phyloP scores from a whole-genome alignment of 768 basidiomycete species.

The Boletus insuetus region DNA sequence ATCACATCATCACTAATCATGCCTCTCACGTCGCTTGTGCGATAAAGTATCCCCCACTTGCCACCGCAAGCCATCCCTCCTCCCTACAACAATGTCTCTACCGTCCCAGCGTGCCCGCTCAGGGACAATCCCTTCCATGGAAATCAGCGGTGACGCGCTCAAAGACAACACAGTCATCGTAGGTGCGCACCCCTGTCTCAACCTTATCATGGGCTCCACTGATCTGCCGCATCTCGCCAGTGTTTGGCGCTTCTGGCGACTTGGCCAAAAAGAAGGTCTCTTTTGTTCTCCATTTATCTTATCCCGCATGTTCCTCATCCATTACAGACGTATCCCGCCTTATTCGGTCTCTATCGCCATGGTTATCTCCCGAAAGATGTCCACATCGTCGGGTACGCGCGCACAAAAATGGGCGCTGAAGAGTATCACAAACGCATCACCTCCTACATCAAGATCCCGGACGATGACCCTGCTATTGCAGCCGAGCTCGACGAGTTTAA shows the following conservation, averaged over 20 bases:
- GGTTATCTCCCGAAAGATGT: conserved; percentile 78
- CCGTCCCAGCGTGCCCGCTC: conserved; percentile 56
- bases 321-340: conserved; percentile 86
- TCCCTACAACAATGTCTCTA: conserved; percentile 21
- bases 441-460: conserved; percentile 79
- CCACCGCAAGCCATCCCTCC: background rate
- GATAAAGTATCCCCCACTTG: conserved; percentile 15
- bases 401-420: conserved; percentile 86
- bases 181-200: conserved; percentile 47
- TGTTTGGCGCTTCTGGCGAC: conserved; percentile 95
- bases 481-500: conserved; percentile 82
- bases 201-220: conserved; percentile 10
- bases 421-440: conserved; percentile 86
- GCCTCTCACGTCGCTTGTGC: conserved; percentile 21
- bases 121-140: conserved; percentile 91
- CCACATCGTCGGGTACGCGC: conserved; percentile 94
- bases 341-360: conserved; percentile 84
- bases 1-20: conserved; percentile 4
- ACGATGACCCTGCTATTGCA: conserved; percentile 56
- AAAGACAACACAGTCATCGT: conserved; percentile 88
- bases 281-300: background rate
- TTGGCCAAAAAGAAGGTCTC: conserved; percentile 96
- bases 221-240: conserved; percentile 38
- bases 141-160: conserved; percentile 64
- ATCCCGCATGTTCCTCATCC: conserved; percentile 39